A percentile compares a stretch with the other conserved stretches of the same genome.
These are phyloP conservation scores for Cyclanthera cordifolia DNA, from an alignment of 306 rosid genomes.

Conservation along the genomic window DNA sequence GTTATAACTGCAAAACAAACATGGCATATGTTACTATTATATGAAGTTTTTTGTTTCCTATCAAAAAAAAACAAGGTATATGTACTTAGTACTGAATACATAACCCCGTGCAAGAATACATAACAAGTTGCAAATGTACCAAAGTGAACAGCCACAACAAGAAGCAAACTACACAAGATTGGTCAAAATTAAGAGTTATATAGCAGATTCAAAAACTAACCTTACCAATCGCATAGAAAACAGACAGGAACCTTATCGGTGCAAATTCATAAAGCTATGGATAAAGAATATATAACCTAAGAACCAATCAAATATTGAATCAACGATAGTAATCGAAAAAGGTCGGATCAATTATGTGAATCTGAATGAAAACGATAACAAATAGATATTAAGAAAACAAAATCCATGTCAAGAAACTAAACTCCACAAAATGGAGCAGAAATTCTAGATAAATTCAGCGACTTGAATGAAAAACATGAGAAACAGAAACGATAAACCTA, in stretches of 20 bases:
- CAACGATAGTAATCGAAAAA: neutral
- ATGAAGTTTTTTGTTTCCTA: too few relatives aligned
- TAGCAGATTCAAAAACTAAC: neutral
- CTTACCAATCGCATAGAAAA: neutral
- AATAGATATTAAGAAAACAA: neutral
- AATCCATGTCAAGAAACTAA: conserved; percentile 9
- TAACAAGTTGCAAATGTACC: too few relatives aligned
- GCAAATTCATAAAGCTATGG: neutral
- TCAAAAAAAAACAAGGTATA: too few relatives aligned
- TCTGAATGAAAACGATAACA: neutral
- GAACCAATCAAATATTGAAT: neutral
- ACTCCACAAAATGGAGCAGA: neutral
- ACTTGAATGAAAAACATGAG: neutral
- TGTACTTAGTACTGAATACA: too few relatives aligned
- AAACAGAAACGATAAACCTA: conserved; percentile 10
- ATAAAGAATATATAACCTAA: neutral
- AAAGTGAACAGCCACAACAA: neutral
- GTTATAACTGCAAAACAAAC: too few relatives aligned
- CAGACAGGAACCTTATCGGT: neutral
- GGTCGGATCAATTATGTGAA: neutral
- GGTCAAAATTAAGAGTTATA: too few relatives aligned
- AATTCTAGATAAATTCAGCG: conserved; percentile 5
- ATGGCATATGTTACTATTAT: too few relatives aligned
- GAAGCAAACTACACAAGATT: too few relatives aligned
- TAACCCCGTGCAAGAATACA: too few relatives aligned